Conservation (phyloP, 2,329 filamentous ascomycete genomes). For the Penicillium brasilianum region DNA sequence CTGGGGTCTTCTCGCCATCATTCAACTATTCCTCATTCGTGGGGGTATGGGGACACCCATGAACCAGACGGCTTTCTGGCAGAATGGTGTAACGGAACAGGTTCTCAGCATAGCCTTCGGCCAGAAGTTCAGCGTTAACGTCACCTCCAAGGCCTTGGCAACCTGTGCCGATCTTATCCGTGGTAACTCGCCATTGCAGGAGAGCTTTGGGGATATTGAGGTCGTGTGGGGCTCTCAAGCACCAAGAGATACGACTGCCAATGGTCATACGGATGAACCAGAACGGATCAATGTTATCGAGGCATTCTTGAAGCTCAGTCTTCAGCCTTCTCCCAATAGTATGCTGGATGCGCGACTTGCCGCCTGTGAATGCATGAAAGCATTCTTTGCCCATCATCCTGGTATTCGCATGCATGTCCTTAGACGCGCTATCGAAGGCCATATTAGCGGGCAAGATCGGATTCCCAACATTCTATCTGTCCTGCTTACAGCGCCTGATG, state of each 20-base stretch:
- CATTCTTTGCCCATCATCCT: slow-evolving; percentile 83
- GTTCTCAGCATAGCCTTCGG: slow-evolving; percentile 84
- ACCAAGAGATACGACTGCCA: slow-evolving; percentile 31
- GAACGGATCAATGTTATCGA: slow-evolving; percentile 87
- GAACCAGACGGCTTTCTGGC: slow-evolving; percentile 87
- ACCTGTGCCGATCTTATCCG: slow-evolving; percentile 89
- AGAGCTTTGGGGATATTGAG: slow-evolving; percentile 85
- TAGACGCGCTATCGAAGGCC: slow-evolving; percentile 84
- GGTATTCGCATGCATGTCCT: slow-evolving; percentile 86
- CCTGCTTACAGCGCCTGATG: slow-evolving; percentile 70
- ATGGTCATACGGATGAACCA: slow-evolving; percentile 55
- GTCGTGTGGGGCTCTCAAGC: slow-evolving; percentile 57
- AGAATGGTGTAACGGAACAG: slow-evolving; percentile 77
- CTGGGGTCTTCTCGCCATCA: slow-evolving; percentile 84
- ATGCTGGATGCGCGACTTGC: slow-evolving; percentile 82
- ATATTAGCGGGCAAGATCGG: slow-evolving; percentile 76
- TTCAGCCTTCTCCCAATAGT: slow-evolving; percentile 69
- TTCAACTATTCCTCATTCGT: slow-evolving; percentile 80
- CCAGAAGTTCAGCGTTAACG: slow-evolving; percentile 70
- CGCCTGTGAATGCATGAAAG: slow-evolving; percentile 87
- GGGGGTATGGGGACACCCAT: slow-evolving; percentile 80
- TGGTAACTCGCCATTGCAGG: slow-evolving; percentile 78
- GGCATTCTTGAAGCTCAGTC: slow-evolving; percentile 80
- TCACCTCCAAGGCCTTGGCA: slow-evolving; percentile 83
- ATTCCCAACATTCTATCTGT: slow-evolving; percentile 88